Percentiles rank a stretch among this genome's conserved stretches.
Conservation (phyloP, 306 rosid species). For the Trifolium repens region DNA sequence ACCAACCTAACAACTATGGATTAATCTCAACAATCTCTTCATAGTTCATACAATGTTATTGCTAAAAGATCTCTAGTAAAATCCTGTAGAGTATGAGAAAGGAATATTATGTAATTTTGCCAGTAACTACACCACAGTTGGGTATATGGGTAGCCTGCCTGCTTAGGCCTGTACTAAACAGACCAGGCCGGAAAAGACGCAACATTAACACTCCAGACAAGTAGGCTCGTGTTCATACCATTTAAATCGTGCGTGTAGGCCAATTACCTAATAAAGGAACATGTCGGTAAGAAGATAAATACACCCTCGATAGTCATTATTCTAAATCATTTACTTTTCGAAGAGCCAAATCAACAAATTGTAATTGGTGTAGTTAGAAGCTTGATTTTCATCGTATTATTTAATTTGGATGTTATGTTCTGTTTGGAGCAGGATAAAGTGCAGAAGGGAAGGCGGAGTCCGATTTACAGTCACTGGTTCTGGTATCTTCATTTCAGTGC, state of each 20-base stretch:
- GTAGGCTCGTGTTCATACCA: not conserved
- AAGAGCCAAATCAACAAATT: not conserved
- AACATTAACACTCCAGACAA: not conserved
- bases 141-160: not conserved
- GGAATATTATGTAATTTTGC: not conserved
- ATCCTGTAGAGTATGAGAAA: not conserved
- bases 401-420: slow-evolving; percentile 24
- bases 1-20: too few species aligned
- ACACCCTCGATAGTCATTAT: not conserved
- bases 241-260: not conserved
- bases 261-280: slow-evolving; percentile 7
- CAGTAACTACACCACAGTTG: not conserved
- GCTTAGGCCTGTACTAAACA: not conserved
- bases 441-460: slow-evolving; percentile 91
- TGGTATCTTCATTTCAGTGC: slow-evolving; percentile 78
- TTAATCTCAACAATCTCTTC: too few species aligned
- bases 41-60: not conserved
- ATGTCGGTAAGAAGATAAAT: not conserved
- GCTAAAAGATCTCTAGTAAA: not conserved
- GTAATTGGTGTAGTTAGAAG: slow-evolving; percentile 1
- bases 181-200: not conserved
- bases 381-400: slow-evolving; percentile 20
- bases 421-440: slow-evolving; percentile 70
- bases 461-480: slow-evolving; percentile 73
- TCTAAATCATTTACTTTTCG: not conserved